Evolutionary conservation across 148 eudicot species (phyloP).

Genomic region (Drosera capensis): DNA sequence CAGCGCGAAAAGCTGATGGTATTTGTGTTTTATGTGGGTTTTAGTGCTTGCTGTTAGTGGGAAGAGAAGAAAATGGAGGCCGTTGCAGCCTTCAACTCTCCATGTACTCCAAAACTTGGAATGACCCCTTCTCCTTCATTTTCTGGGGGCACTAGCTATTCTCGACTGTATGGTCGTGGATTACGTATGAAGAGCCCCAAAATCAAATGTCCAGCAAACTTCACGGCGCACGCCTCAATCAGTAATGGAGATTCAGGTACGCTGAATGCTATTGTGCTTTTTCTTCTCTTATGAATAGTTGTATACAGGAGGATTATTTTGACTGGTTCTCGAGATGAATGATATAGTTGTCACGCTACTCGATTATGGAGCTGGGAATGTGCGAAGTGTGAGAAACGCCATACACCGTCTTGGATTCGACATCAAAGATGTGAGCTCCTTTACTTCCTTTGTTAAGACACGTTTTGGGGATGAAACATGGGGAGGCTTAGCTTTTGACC

Average conservation of each 20-base stretch:
- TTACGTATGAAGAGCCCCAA: slow-evolving; percentile 4
- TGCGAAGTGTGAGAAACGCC: slow-evolving; percentile 74
- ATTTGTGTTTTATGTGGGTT: too few species aligned
- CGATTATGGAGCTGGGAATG: slow-evolving; percentile 99
- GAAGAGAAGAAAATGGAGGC: too few species aligned
- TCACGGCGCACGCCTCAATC: slow-evolving; percentile 37
- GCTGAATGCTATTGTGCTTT: not conserved
- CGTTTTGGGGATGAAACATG: too few species aligned
- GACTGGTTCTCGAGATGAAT: not conserved
- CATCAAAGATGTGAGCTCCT: slow-evolving; percentile 47
- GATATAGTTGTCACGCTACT: slow-evolving; percentile 71
- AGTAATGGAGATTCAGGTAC: slow-evolving; percentile 31
- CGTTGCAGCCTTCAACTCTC: too few species aligned
- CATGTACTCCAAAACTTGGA: too few species aligned
- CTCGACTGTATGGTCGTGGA: slow-evolving; percentile 1
- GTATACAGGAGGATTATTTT: not conserved
- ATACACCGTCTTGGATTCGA: slow-evolving; percentile 59
- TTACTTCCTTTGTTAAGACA: too few species aligned
- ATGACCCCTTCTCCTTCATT: slow-evolving; percentile 6
- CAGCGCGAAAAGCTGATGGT: too few species aligned
- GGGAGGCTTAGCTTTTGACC: too few species aligned
- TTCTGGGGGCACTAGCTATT: not conserved
- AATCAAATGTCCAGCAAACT: slow-evolving; percentile 14
- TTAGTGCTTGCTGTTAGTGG: too few species aligned
- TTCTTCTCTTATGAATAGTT: not conserved